Percentiles rank a stretch among this genome's conserved stretches.
Evolutionary conservation across 1,284 basidiomycete genomes (phyloP).

Genomic region (Schizophyllum commune): DNA sequence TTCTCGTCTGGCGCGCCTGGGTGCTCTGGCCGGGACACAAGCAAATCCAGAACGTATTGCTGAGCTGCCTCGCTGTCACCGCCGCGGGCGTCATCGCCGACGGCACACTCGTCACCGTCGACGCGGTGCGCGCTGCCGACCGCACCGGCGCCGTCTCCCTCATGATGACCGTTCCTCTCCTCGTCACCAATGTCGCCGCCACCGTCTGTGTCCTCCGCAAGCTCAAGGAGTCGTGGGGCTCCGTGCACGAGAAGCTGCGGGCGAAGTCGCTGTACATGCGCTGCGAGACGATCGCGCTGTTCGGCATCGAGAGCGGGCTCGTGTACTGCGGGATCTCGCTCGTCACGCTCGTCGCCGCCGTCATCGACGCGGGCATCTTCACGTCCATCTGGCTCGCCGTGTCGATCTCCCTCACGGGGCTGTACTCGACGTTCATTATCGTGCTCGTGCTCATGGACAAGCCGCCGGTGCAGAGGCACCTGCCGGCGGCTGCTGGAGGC

Average conservation of each 20-base stretch:
- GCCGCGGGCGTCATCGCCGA: neutral
- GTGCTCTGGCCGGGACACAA: neutral
- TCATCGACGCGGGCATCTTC: neutral
- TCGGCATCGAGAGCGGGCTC: neutral
- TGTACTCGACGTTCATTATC: neutral
- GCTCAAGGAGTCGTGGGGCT: neutral
- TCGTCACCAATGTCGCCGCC: neutral
- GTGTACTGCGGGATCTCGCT: neutral
- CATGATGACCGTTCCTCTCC: neutral
- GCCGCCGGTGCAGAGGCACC: neutral
- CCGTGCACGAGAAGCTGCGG: neutral
- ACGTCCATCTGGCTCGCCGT: neutral
- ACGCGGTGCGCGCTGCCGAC: neutral
- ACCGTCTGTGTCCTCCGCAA: neutral
- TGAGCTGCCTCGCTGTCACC: neutral
- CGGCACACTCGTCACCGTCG: neutral
- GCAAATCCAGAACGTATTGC: neutral
- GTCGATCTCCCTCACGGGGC: neutral
- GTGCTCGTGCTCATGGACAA: neutral
- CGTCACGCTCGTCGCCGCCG: neutral
- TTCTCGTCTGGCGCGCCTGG: neutral
- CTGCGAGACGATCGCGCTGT: neutral
- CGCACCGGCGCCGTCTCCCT: neutral
- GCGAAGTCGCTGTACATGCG: neutral
- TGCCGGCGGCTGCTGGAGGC: neutral